These are phyloP conservation scores for Chaetomium cochliodes DNA, from an alignment of 495 filamentous ascomycete genomes.

Conservation along the genomic window DNA sequence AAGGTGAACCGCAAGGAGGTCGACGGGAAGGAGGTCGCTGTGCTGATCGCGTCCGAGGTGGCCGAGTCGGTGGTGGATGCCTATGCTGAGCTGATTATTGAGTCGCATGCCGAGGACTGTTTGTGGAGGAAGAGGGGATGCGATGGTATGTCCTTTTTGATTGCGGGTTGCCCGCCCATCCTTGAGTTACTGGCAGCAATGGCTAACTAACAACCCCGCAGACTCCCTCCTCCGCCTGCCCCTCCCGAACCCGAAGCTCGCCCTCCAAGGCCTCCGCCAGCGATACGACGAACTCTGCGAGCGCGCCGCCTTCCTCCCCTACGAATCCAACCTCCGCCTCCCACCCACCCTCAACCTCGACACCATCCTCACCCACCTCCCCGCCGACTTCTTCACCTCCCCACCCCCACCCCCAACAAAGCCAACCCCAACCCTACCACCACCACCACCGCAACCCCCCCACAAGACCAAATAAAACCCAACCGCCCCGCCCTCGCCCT, in stretches of 20 bases:
- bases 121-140: conserved; percentile 83
- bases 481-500: conserved; percentile 70
- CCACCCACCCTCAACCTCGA: conserved; percentile 48
- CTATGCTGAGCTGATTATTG: conserved; percentile 67
- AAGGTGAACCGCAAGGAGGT: conserved; percentile 69
- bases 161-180: too few relatives aligned
- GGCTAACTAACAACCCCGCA: conserved; percentile 14
- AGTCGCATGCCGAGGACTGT: conserved; percentile 79
- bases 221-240: conserved; percentile 50
- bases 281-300: conserved; percentile 59
- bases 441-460: conserved; percentile 21
- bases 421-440: conserved; percentile 23
- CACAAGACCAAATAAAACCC: conserved; percentile 29
- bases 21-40: conserved; percentile 60
- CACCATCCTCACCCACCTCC: conserved; percentile 50
- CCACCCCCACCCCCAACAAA: conserved; percentile 36
- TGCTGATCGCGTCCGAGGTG: conserved; percentile 49
- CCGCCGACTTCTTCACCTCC: conserved; percentile 46
- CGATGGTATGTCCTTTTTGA: conserved; percentile 60
- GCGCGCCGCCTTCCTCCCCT: conserved; percentile 50
- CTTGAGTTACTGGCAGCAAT: too few relatives aligned
- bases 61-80: conserved; percentile 72
- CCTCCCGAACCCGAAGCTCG: conserved; percentile 56
- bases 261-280: conserved; percentile 55
- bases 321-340: conserved; percentile 52